Percentiles rank a stretch among this genome's conserved stretches.
Evolutionary conservation across 495 filamentous ascomycete species (phyloP).

Genomic region (Neurospora sp.): DNA sequence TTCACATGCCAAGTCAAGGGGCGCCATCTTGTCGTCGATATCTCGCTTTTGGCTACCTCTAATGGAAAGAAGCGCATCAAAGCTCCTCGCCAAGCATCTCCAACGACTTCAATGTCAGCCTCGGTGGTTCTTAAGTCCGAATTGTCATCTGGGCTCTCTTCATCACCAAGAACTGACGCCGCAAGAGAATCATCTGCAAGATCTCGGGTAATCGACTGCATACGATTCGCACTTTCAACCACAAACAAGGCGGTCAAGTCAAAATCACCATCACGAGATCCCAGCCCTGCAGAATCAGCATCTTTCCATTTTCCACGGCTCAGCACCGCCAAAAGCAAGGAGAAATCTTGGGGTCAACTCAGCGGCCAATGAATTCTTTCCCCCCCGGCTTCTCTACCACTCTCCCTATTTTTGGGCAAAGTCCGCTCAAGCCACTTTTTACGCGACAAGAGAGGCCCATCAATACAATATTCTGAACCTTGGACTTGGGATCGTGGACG

Average conservation of each 20-base stretch:
- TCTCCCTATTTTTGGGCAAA: neutral
- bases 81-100: neutral
- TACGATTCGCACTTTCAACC: neutral
- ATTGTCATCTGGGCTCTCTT: neutral
- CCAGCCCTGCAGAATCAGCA: neutral
- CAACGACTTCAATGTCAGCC: neutral
- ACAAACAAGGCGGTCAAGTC: neutral
- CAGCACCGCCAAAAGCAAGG: neutral
- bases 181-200: neutral
- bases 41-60: neutral
- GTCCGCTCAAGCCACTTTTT: neutral
- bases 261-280: neutral
- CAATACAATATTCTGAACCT: neutral
- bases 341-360: neutral
- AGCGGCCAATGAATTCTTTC: neutral
- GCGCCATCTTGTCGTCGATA: neutral
- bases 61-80: neutral
- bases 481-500: neutral
- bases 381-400: neutral
- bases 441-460: neutral
- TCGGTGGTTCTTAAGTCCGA: neutral
- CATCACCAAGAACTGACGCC: neutral
- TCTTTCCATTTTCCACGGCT: neutral
- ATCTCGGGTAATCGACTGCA: neutral
- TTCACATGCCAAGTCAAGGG: neutral